A percentile compares a stretch with the other conserved stretches of the same genome.
phyloP scores from a whole-genome alignment of 2,329 filamentous ascomycete genomes.

The Alternaria dauci region DNA sequence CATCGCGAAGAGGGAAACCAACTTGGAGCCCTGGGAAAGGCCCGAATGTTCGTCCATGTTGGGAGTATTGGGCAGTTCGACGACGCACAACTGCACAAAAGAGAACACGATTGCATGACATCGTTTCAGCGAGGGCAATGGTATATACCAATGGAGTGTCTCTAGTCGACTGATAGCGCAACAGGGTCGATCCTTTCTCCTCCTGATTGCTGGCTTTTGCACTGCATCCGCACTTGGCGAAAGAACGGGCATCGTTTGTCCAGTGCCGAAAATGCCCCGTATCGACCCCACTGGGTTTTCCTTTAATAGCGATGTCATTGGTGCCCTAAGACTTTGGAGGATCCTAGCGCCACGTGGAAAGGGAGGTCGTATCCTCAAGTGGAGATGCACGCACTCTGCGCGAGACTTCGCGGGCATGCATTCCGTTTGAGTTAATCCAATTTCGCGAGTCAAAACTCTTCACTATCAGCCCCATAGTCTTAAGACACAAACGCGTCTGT shows the following conservation, averaged over 20 bases:
- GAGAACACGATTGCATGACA: constrained; percentile 7
- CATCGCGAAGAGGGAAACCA: constrained; percentile 23
- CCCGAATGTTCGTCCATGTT: constrained; percentile 30
- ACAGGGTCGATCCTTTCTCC: constrained; percentile 13
- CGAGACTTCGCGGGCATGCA: background rate
- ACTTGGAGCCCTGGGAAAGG: constrained; percentile 16
- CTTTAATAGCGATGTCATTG: constrained; percentile 1
- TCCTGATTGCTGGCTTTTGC: constrained; percentile 8
- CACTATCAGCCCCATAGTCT: background rate
- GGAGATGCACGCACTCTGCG: constrained; percentile 4
- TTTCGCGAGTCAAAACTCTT: constrained; percentile 1
- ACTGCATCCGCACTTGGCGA: constrained; percentile 3
- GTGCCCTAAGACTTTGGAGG: background rate
- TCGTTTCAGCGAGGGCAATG: constrained; percentile 19
- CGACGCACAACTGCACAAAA: constrained; percentile 16
- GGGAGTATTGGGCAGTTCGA: constrained; percentile 6
- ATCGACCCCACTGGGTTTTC: constrained; percentile 3
- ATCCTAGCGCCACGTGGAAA: constrained; percentile 12
- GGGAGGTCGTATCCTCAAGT: background rate
- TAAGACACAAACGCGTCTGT: background rate
- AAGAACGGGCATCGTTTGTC: background rate
- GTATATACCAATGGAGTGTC: constrained; percentile 20
- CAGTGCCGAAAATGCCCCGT: background rate
- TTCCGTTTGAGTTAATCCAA: background rate
- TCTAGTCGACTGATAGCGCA: constrained; percentile 2